Base-by-base conservation (phyloP, 2,329 filamentous ascomycete species). In the Alternaria panax region DNA sequence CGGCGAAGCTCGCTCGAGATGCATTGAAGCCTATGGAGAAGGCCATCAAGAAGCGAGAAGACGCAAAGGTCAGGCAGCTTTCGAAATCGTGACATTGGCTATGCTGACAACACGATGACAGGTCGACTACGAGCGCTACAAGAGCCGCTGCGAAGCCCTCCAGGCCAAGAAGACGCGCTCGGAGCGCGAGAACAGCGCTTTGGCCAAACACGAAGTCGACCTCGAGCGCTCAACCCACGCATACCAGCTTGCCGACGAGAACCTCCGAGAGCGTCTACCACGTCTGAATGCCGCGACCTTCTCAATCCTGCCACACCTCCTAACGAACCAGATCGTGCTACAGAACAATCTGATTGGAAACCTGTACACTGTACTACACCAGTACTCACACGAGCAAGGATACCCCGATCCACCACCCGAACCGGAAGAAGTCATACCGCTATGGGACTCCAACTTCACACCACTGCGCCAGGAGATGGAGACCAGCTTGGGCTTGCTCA, bases 21-120 rank as follows among this genome's bases (percentile, higher is more conserved):
- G 86, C 81, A 54, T 83, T 94, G 60, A 86, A 88, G 65, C 88
- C 90, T 2, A 83, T 95, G 74, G 89, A 90, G 71, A 95, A 93
- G 80, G 89, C 88, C 1, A 92, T 96, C 72, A 95, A 94, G 80
- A 93, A 92, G 77, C 84, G 92, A 46, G 91, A 95, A 73, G 91
- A 93, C 70, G 91, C 88, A 79, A 89, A 92, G 80, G 84, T 85
- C 60, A 9, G 72, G 16, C 28, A 32, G 5, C 3, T 14, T 11
- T 5, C 2, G 6, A 4, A 4, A n/a, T 16, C 2, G 20, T 22
- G 1, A 25, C 24, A 9, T 27, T 11, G 12, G 24, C 18, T 7
- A 25, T 27, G 40, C 65, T 74, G 28, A 72, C 61, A n/a, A 47
- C 24, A 11, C 9, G 8, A n/a, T 11, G 53, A 42, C 67, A 88